A percentile compares a stretch with the other conserved stretches of the same genome.
phyloP scores from a whole-genome alignment of 352 stramenopile genomes.

The Chrysophaeum taylorii region DNA sequence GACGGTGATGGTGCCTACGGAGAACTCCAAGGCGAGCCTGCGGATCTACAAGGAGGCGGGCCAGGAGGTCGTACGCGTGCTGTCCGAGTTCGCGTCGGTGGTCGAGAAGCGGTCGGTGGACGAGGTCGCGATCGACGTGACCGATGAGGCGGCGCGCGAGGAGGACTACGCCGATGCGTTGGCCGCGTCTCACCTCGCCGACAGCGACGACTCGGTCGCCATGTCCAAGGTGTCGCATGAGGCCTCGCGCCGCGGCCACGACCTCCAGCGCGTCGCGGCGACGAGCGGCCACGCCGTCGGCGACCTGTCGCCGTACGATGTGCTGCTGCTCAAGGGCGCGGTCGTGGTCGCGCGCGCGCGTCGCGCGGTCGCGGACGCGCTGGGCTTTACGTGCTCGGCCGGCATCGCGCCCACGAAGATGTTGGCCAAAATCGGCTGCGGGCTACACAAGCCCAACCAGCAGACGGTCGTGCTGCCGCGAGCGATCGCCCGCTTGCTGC shows the following conservation, averaged over 20 bases:
- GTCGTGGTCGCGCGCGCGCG: constrained; percentile 16
- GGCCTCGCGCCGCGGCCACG: not conserved
- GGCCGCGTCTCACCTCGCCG: not conserved
- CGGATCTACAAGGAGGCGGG: constrained; percentile 31
- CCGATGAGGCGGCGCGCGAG: not conserved
- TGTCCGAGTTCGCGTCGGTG: constrained; percentile 14
- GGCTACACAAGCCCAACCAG: constrained; percentile 33
- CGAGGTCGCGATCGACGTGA: constrained; percentile 42
- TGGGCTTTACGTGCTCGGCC: constrained; percentile 30
- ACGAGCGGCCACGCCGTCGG: not conserved
- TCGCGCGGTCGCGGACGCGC: constrained; percentile 8
- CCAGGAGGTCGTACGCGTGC: constrained; percentile 25
- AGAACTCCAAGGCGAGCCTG: constrained; percentile 37
- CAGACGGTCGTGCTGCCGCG: constrained; percentile 29
- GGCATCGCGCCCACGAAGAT: constrained; percentile 35
- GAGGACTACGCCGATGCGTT: too few relatives aligned
- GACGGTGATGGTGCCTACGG: constrained; percentile 13
- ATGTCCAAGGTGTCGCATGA: constrained; percentile 8
- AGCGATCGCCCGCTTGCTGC: not conserved
- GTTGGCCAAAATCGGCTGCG: constrained; percentile 31
- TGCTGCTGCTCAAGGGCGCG: not conserved
- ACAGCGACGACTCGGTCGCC: not conserved
- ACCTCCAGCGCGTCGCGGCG: not conserved
- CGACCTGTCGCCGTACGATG: not conserved
- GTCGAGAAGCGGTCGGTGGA: constrained; percentile 39